Percentiles rank a stretch among this genome's conserved stretches.
phyloP scores from a whole-genome alignment of 2,329 filamentous ascomycete genomes.

The Aspergillus versicolor region DNA sequence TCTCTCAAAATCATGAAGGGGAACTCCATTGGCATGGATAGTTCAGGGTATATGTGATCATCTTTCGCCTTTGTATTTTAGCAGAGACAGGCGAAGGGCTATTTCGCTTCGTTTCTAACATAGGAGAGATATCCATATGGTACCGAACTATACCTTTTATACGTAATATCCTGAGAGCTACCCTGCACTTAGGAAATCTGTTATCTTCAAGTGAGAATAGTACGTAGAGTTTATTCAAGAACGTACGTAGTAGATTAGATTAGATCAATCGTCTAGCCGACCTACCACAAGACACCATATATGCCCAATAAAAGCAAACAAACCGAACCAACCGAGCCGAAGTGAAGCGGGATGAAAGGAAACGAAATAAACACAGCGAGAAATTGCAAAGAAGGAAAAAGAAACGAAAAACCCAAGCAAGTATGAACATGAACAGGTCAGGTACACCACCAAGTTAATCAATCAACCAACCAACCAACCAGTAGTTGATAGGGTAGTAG shows the following conservation, averaged over 20 bases:
- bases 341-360: neutral
- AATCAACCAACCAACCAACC: neutral
- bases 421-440: neutral
- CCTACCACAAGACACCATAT: neutral
- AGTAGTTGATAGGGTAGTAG: neutral
- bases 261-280: neutral
- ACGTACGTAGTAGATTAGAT: neutral
- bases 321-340: no score
- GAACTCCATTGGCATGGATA: conserved; percentile 15
- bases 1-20: conserved; percentile 8
- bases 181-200: no score
- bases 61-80: neutral
- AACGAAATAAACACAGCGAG: neutral
- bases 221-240: neutral
- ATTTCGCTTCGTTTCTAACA: no score
- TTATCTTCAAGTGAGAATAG: neutral
- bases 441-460: neutral
- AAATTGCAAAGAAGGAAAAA: neutral
- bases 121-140: no score
- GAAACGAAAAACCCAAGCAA: neutral
- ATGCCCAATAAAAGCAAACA: neutral
- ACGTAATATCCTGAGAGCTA: no score
- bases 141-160: no score
- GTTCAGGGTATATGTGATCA: neutral
- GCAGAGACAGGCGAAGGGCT: neutral